Evolutionary conservation across 2,329 filamentous ascomycete species (phyloP), one percentile per base, ranked within the genome.

Genomic region (Paraphoma chrysanthemicola): DNA sequence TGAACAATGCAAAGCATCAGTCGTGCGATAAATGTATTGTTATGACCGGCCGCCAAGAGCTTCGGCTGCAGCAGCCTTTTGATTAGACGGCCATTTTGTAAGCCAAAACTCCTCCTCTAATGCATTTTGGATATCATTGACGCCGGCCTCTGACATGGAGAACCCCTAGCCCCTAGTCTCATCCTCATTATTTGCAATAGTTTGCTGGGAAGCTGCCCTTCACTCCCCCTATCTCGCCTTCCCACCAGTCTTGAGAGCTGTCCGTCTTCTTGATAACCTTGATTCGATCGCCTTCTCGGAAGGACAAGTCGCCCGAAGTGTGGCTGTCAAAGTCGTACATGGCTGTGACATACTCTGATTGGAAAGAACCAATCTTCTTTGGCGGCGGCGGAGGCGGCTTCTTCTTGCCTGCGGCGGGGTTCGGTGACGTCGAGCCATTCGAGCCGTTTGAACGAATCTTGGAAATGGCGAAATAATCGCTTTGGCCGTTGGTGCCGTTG

Each of bases 181-280:
- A 33, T 3, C 44, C 42, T 18, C 29, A 30, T 28, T 66, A 77
- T 51, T 84, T 83, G 70, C 89, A 91, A 77, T 96, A 96, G 76
- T 96, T 96, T 6, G 92, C 92, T 1, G 92, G 92, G 72, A 96
- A 96, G 63, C 82, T 88, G 3, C 92, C 92, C 70, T 82, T 84
- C 28, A 81, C 74, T 0, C 91, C 91, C 41, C 81, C 81, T 12
- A 93, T 62, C 75, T 95, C 91, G 11, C 92, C 92, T 59, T 91
- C 86, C 92, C 92, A 96, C 91, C 92, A 96, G 72, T 95, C 92
- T 77, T 95, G 90, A 18, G 87, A 89, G 59, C 88, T 92, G 6
- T 86, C 85, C 2, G 92, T 95, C 79, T 90, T 92, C 79, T 91
- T 91, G 31, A 93, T 71, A 3, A 96, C 88, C 44, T 83, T 86